phyloP scores from a whole-genome alignment of 352 stramenopile genomes.

The Phytophthora kernoviae region DNA sequence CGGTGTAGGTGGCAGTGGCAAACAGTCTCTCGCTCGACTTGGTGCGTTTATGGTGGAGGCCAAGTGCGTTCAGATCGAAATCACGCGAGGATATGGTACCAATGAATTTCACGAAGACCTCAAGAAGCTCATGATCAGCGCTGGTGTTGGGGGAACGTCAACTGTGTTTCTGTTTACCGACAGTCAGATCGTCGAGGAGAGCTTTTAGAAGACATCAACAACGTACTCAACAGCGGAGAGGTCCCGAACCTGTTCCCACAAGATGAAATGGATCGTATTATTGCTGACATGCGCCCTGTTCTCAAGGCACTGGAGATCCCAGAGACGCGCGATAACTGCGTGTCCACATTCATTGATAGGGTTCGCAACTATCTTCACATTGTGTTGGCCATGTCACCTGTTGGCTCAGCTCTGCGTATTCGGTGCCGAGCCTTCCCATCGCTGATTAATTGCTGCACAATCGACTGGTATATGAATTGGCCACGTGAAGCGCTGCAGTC shows the following conservation, averaged over 20 bases:
- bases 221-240: slow-evolving; percentile 96
- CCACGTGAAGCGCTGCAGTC: slow-evolving; percentile 91
- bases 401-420: slow-evolving; percentile 91
- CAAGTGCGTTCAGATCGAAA: slow-evolving; percentile 93
- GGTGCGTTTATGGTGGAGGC: slow-evolving; percentile 92
- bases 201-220: slow-evolving; percentile 97
- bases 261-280: slow-evolving; percentile 95
- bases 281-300: slow-evolving; percentile 92
- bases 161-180: slow-evolving; percentile 96
- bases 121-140: slow-evolving; percentile 93
- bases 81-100: slow-evolving; percentile 90
- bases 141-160: slow-evolving; percentile 81
- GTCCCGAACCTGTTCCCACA: slow-evolving; percentile 94
- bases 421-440: slow-evolving; percentile 94
- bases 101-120: slow-evolving; percentile 94
- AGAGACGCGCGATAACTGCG: slow-evolving; percentile 92
- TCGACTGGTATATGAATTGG: slow-evolving; percentile 97
- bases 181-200: slow-evolving; percentile 95
- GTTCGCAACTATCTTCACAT: slow-evolving; percentile 95
- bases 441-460: slow-evolving; percentile 96
- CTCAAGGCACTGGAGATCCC: slow-evolving; percentile 87
- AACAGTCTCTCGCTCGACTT: slow-evolving; percentile 93
- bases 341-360: slow-evolving; percentile 88
- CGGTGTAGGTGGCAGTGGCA: slow-evolving; percentile 93
- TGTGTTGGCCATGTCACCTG: slow-evolving; percentile 94